A percentile compares a stretch with the other conserved stretches of the same genome.
phyloP scores from a whole-genome alignment of 345 rosid species.

The Gossypium australe region DNA sequence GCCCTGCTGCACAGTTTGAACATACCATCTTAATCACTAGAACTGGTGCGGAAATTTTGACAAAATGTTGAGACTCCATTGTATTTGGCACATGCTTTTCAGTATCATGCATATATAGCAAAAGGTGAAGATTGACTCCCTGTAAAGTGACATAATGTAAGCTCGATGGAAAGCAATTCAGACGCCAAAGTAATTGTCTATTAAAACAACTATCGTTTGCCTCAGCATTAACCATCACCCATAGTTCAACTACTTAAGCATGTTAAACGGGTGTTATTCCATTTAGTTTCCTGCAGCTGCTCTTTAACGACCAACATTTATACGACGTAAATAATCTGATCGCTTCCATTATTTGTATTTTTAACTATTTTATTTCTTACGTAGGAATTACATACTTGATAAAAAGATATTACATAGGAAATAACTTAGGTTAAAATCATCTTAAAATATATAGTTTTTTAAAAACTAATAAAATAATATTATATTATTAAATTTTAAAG shows the following conservation, averaged over 20 bases:
- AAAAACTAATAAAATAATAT: no score
- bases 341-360: not conserved
- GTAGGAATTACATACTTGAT: no score
- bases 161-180: not conserved
- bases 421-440: no score
- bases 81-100: not conserved
- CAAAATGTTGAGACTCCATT: conserved; percentile 17
- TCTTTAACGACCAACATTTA: not conserved
- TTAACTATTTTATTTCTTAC: no score
- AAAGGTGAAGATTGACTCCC: not conserved
- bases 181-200: not conserved
- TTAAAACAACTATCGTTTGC: not conserved
- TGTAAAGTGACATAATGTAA: not conserved
- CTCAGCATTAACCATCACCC: not conserved
- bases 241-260: not conserved
- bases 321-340: not conserved
- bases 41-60: conserved; percentile 84
- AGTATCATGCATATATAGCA: not conserved
- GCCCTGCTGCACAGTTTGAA: conserved; percentile 85
- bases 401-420: no score
- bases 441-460: no score
- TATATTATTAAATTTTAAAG: no score
- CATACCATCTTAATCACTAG: conserved; percentile 81
- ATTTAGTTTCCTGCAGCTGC: not conserved
- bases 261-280: not conserved